A percentile compares a stretch with the other conserved stretches of the same genome.
Evolutionary conservation across 2,329 filamentous ascomycete genomes (phyloP).

Genomic region (Bertia moriformis): DNA sequence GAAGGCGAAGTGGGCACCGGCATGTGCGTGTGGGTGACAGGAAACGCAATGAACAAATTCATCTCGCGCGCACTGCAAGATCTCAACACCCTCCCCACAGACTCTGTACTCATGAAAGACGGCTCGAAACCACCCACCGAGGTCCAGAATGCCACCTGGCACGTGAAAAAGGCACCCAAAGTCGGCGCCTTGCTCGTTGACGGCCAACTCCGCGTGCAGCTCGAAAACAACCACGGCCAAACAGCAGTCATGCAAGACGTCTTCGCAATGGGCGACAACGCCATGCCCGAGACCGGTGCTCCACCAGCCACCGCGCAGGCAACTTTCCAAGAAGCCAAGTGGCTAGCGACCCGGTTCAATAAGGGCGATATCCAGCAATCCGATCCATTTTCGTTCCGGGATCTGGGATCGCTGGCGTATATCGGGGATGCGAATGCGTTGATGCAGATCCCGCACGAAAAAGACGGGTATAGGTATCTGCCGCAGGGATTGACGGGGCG

Average conservation of each 20-base stretch:
- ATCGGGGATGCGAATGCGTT: conserved; percentile 40
- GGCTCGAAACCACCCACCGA: conserved; percentile 1
- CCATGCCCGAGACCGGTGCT: conserved; percentile 29
- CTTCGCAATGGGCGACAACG: conserved; percentile 39
- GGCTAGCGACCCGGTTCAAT: conserved; percentile 39
- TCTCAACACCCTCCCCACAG: conserved; percentile 15
- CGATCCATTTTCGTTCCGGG: conserved; percentile 33
- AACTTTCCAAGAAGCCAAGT: conserved; percentile 39
- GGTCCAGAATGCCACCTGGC: conserved; percentile 20
- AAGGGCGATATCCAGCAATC: conserved; percentile 19
- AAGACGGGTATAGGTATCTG: conserved; percentile 3
- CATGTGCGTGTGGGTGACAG: conserved; percentile 39
- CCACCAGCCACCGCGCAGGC: conserved; percentile 45
- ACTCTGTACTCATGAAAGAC: neutral
- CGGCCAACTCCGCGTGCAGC: conserved; percentile 35
- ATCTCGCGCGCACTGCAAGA: conserved; percentile 10
- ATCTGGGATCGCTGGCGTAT: conserved; percentile 44
- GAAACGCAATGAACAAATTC: conserved; percentile 18
- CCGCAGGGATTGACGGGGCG: conserved; percentile 9
- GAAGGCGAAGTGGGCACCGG: conserved; percentile 41
- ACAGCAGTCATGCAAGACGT: conserved; percentile 32
- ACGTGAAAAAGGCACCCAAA: conserved; percentile 28
- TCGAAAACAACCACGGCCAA: conserved; percentile 19
- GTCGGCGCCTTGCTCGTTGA: conserved; percentile 36
- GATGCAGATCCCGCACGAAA: conserved; percentile 28